phyloP scores from a whole-genome alignment of 164 flowering plant species.

The Sedum album region DNA sequence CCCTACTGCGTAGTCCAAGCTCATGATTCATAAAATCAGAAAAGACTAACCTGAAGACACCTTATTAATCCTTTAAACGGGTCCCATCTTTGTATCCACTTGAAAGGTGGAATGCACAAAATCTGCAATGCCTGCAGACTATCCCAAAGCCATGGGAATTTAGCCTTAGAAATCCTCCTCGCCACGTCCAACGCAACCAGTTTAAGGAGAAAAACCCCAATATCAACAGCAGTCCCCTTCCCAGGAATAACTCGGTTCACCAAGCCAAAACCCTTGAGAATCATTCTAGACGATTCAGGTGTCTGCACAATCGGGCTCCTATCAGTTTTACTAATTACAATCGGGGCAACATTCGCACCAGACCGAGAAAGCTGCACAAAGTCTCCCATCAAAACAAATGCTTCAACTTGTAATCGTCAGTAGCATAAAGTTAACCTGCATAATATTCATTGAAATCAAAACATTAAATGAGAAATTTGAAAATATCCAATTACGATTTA shows the following conservation, averaged over 20 bases:
- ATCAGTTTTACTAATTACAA: conserved; percentile 6
- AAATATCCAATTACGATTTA: too few species aligned
- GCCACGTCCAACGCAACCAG: conserved; percentile 61
- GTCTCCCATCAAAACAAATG: conserved; percentile 7
- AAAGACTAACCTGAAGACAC: conserved; percentile 57
- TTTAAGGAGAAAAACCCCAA: conserved; percentile 54
- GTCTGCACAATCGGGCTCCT: neutral
- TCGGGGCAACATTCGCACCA: conserved; percentile 1
- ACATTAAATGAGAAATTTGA: too few species aligned
- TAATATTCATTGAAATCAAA: too few species aligned
- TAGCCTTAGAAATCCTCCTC: conserved; percentile 64
- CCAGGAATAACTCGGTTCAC: conserved; percentile 9
- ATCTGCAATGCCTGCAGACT: conserved; percentile 70
- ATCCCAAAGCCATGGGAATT: conserved; percentile 65
- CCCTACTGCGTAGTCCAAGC: neutral
- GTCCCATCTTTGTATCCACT: conserved; percentile 73
- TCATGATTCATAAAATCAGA: neutral
- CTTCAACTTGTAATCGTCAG: too few species aligned
- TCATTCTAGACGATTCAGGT: conserved; percentile 5
- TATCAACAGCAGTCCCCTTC: conserved; percentile 28
- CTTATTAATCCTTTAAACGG: conserved; percentile 52
- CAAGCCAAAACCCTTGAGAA: conserved; percentile 1
- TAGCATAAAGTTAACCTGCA: too few species aligned
- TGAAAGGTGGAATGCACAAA: conserved; percentile 75
- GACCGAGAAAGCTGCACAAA: conserved; percentile 7